Conservation (phyloP, 176 grass and related monocot species). For the Oryza meyeriana region DNA sequence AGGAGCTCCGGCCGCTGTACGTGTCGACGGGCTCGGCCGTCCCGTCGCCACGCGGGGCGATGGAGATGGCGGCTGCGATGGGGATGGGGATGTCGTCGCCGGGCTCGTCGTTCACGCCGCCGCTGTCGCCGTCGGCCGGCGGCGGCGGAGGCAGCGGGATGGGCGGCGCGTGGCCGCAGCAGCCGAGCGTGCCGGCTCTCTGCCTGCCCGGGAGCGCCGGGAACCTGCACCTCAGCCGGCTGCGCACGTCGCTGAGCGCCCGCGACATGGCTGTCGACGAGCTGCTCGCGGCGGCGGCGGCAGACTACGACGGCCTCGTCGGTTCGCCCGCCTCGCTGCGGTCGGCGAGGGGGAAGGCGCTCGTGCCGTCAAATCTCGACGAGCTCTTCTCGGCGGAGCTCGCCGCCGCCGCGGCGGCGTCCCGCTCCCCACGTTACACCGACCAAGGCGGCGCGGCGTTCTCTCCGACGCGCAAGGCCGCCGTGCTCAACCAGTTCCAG, state of each 20-base stretch:
- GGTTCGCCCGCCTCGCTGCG: conserved; percentile 34
- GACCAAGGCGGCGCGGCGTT: conserved; percentile 38
- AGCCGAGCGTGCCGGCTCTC: conserved; percentile 48
- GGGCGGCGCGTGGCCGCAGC: conserved; percentile 35
- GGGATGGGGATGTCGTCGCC: conserved; percentile 51
- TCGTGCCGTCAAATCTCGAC: conserved; percentile 49
- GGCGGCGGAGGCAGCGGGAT: conserved; percentile 19
- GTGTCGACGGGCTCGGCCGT: conserved; percentile 42
- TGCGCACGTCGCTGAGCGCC: conserved; percentile 56
- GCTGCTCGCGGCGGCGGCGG: conserved; percentile 36
- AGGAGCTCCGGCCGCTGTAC: conserved; percentile 67
- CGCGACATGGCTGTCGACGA: conserved; percentile 49
- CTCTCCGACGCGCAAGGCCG: conserved; percentile 47
- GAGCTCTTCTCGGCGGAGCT: conserved; percentile 53
- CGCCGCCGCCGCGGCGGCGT: neutral
- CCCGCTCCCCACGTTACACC: conserved; percentile 33
- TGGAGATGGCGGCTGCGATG: conserved; percentile 66
- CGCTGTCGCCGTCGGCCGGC: conserved; percentile 47
- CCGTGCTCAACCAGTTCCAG: conserved; percentile 55
- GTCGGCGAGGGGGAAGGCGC: conserved; percentile 36
- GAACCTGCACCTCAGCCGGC: conserved; percentile 47
- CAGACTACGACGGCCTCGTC: conserved; percentile 38
- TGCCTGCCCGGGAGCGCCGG: conserved; percentile 45
- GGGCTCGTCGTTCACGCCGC: conserved; percentile 52
- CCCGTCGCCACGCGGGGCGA: conserved; percentile 33